These are phyloP conservation scores for Acidomyces sp. DNA, from an alignment of 495 filamentous ascomycete species.

Conservation along the genomic window DNA sequence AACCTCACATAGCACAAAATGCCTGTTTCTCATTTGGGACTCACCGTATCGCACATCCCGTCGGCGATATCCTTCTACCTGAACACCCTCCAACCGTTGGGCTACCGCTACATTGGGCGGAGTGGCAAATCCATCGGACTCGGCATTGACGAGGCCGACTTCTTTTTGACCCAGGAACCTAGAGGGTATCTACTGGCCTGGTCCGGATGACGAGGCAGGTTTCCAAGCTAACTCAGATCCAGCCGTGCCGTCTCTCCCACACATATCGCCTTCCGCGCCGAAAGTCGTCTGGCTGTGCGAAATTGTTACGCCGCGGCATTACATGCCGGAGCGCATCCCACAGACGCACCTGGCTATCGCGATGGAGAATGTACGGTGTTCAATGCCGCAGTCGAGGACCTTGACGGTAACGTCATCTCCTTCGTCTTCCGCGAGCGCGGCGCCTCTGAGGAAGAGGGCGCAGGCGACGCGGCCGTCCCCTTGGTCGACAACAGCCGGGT, in stretches of 20 bases:
- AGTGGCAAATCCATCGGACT: slow-evolving; percentile 40
- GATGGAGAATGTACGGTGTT: slow-evolving; percentile 41
- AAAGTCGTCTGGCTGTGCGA: slow-evolving; percentile 39
- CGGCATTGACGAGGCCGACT: slow-evolving; percentile 27
- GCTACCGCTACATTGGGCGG: slow-evolving; percentile 51
- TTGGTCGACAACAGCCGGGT: slow-evolving; percentile 24
- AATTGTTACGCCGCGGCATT: slow-evolving; percentile 48
- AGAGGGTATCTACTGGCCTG: slow-evolving; percentile 10
- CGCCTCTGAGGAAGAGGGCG: slow-evolving; percentile 13
- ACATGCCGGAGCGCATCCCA: slow-evolving; percentile 43
- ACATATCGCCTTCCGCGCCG: slow-evolving; percentile 47
- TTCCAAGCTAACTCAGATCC: slow-evolving; percentile 1
- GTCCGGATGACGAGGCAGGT: background rate
- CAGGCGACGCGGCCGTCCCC: background rate
- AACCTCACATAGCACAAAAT: slow-evolving; percentile 23
- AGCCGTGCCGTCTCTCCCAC: slow-evolving; percentile 35
- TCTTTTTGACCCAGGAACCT: slow-evolving; percentile 9
- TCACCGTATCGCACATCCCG: slow-evolving; percentile 62
- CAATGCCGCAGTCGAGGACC: slow-evolving; percentile 48
- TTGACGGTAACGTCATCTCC: slow-evolving; percentile 49
- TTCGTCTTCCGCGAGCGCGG: slow-evolving; percentile 36
- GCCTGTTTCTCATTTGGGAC: slow-evolving; percentile 46
- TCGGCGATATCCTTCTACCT: slow-evolving; percentile 72
- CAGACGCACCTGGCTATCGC: slow-evolving; percentile 42
- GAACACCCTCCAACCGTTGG: slow-evolving; percentile 58